phyloP scores from a whole-genome alignment of 2,329 filamentous ascomycete genomes.

The Chalara sp. region DNA sequence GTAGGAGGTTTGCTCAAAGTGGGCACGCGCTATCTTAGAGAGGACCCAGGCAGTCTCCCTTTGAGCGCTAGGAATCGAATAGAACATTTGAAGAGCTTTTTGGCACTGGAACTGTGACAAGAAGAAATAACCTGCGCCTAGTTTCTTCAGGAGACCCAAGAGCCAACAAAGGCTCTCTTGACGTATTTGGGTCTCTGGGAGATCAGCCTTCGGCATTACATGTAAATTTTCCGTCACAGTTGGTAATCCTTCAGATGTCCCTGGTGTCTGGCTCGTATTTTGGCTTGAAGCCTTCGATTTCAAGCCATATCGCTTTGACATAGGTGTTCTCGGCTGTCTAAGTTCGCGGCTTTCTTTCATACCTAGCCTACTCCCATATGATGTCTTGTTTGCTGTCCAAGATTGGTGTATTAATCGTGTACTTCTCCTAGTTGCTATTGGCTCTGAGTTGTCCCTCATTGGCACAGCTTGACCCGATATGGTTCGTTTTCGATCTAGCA shows the following conservation, averaged over 20 bases:
- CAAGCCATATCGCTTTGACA: slow-evolving; percentile 59
- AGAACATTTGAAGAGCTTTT: slow-evolving; percentile 70
- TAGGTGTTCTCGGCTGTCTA: slow-evolving; percentile 75
- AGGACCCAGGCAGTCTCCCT: slow-evolving; percentile 92
- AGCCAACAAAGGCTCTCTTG: slow-evolving; percentile 72
- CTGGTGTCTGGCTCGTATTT: slow-evolving; percentile 72
- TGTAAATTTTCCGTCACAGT: slow-evolving; percentile 57
- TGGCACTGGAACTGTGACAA: slow-evolving; percentile 73
- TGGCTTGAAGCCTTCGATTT: slow-evolving; percentile 63
- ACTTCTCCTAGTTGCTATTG: slow-evolving; percentile 62
- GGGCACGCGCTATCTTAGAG: slow-evolving; percentile 80
- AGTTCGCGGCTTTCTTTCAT: slow-evolving; percentile 63
- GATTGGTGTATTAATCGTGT: slow-evolving; percentile 66
- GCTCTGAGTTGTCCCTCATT: slow-evolving; percentile 52
- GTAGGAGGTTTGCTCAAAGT: slow-evolving; percentile 87
- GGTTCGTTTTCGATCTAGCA: slow-evolving; percentile 65
- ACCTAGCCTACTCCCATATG: slow-evolving; percentile 31
- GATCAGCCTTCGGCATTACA: slow-evolving; percentile 8
- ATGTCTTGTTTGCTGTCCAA: slow-evolving; percentile 44
- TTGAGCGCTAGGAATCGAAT: slow-evolving; percentile 63
- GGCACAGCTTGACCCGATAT: slow-evolving; percentile 70
- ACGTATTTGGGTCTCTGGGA: slow-evolving; percentile 43
- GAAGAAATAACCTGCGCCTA: slow-evolving; percentile 73
- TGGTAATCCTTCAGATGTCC: slow-evolving; percentile 60
- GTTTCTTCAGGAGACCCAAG: slow-evolving; percentile 72